Base-by-base conservation (phyloP, 2,329 filamentous ascomycete genomes). In the Sporothrix inflata region DNA sequence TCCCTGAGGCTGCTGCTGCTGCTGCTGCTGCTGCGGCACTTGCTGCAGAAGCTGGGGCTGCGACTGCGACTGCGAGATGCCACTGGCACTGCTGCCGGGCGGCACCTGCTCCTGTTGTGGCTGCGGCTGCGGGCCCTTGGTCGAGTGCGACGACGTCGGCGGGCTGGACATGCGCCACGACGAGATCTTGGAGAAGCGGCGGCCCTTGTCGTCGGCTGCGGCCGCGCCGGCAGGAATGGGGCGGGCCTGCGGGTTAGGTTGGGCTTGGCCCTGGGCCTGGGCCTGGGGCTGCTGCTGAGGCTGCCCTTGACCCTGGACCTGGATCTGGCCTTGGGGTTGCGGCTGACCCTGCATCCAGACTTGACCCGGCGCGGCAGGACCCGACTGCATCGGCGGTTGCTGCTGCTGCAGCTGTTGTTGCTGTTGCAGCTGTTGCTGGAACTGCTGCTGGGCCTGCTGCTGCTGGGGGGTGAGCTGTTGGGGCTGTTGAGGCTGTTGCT, bases 111-210 rank as follows among this genome's bases (percentile, higher is more conserved):
- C 63, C 14, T 55, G 21, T 14, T 55, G 66, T 4, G 45, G 45
- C 6, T 60, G 57, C 1, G 14, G 4, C 24, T 51, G 47, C 6
- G 19, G 9, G 8, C 14, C 30, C 47, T 66, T 70, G 71, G n/a
- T 60, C 3, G 57, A 72, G 12, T 75, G 72, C 14, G 74, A 68
- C 2, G 72, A 71, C 6, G 73, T 16, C 19, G 74, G 73, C 27
- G 74, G 73, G 14, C 71, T 73, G 21, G 74, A 74, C 21, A 55
- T 70, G n/a, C 73, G 73, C 74, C 74, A 74, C 49, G n/a, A 47
- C n/a, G 70, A 21, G 12, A 74, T 66, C 53, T 72, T 73, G 9
- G 73, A 74, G 27, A 75, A 55, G 6, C 74, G 70, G 2, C 69
- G 61, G 19, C n/a, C 5, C 70, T 74, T 75, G 6, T 74, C 74